Conservation (phyloP, 2,329 filamentous ascomycete species). For the Xylaria sp. region DNA sequence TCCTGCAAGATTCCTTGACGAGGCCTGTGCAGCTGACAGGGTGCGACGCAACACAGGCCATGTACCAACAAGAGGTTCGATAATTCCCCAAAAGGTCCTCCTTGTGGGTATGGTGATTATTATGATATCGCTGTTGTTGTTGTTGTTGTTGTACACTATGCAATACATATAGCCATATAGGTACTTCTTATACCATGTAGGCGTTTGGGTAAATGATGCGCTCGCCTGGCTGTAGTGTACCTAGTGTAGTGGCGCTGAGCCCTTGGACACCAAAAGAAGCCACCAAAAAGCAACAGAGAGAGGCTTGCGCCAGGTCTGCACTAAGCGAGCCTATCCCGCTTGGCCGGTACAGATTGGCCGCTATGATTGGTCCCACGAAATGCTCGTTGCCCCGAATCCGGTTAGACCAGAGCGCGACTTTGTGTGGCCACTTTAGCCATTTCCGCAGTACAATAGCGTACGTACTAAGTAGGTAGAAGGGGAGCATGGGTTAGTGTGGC, state of each 20-base stretch:
- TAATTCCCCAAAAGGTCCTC: conserved; percentile 1
- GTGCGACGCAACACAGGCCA: conserved; percentile 21
- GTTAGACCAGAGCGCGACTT: conserved; percentile 27
- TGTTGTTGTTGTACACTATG: too few species aligned
- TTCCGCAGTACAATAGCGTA: background rate
- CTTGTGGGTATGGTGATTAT: background rate
- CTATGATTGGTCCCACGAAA: conserved; percentile 36
- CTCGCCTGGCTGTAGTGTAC: background rate
- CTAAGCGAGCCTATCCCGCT: conserved; percentile 33
- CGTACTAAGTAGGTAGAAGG: background rate
- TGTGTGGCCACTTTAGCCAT: conserved; percentile 15
- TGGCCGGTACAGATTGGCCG: conserved; percentile 26
- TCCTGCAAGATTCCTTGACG: conserved; percentile 33
- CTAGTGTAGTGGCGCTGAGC: background rate
- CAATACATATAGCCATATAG: conserved; percentile 7
- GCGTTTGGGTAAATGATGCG: conserved; percentile 2
- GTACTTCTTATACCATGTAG: background rate
- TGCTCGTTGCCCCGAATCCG: conserved; percentile 19
- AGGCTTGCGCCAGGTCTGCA: conserved; percentile 28
- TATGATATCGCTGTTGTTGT: too few species aligned
- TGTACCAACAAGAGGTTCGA: conserved; percentile 7
- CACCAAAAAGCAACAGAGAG: conserved; percentile 14
- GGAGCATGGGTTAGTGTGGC: background rate
- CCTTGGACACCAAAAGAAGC: background rate
- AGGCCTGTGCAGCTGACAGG: conserved; percentile 31